These are phyloP conservation scores for Leonotis leonurus DNA, from an alignment of 257 asterid species.

Conservation along the genomic window DNA sequence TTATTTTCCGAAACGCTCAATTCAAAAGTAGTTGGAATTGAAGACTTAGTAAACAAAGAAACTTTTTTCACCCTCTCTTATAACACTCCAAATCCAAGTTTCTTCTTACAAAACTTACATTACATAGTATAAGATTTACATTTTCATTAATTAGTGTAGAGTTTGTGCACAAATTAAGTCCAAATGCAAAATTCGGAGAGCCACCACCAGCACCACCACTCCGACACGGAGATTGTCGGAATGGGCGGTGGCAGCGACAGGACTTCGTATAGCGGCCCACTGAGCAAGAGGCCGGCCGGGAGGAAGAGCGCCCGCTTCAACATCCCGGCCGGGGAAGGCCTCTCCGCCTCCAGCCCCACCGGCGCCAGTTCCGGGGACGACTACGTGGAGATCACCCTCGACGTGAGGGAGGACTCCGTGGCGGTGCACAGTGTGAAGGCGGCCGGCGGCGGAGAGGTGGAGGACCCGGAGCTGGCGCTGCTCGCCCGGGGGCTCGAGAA, in stretches of 20 bases:
- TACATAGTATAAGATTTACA: too few relatives aligned
- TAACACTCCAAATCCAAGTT: too few relatives aligned
- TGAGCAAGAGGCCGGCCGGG: conserved; percentile 55
- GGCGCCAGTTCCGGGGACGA: conserved; percentile 34
- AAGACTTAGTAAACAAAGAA: neutral
- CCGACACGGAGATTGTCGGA: conserved; percentile 47
- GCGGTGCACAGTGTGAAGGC: conserved; percentile 88
- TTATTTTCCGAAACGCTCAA: neutral
- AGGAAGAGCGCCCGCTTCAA: conserved; percentile 67
- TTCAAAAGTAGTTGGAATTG: neutral
- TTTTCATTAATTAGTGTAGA: neutral
- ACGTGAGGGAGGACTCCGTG: conserved; percentile 78
- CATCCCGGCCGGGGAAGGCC: conserved; percentile 30
- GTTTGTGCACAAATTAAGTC: too few relatives aligned
- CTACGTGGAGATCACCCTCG: conserved; percentile 87
- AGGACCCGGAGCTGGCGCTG: conserved; percentile 78
- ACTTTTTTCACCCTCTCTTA: neutral
- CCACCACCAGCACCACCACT: conserved; percentile 40
- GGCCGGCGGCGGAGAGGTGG: conserved; percentile 76
- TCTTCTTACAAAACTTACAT: neutral
- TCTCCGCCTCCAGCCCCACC: neutral
- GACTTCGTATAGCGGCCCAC: conserved; percentile 32
- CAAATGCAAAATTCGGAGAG: conserved; percentile 43
- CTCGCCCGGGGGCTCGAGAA: conserved; percentile 69
- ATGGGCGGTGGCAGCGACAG: conserved; percentile 29